Conservation (phyloP, 2,329 filamentous ascomycete genomes). For the Didymella arachidicola region DNA sequence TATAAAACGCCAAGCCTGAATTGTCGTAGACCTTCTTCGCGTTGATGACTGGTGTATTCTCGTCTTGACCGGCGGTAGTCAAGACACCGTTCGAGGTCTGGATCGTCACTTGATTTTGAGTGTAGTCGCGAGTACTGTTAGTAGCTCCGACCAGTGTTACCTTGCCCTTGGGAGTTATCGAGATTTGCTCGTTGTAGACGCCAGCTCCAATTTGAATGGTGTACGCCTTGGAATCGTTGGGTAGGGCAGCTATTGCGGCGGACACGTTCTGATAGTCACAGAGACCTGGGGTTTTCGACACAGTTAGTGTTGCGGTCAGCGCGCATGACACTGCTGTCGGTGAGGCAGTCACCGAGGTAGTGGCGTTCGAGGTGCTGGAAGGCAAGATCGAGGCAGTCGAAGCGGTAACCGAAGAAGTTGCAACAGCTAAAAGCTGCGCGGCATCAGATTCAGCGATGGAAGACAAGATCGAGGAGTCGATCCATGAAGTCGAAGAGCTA, state of each 20-base stretch:
- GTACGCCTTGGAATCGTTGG: conserved; percentile 52
- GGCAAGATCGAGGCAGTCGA: conserved; percentile 8
- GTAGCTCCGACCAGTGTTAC: conserved; percentile 53
- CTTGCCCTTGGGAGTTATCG: conserved; percentile 52
- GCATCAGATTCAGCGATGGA: conserved; percentile 45
- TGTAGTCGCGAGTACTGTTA: conserved; percentile 43
- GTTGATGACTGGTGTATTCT: conserved; percentile 56
- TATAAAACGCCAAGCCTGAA: conserved; percentile 29
- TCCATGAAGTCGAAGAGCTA: conserved; percentile 48
- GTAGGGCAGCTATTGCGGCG: conserved; percentile 56
- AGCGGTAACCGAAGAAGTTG: conserved; percentile 11
- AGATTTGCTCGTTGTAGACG: conserved; percentile 54
- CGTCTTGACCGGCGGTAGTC: conserved; percentile 53
- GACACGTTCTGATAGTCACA: conserved; percentile 54
- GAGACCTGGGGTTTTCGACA: conserved; percentile 36
- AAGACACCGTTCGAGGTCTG: conserved; percentile 50
- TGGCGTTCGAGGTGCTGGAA: conserved; percentile 22
- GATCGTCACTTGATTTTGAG: conserved; percentile 51
- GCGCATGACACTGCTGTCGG: conserved; percentile 27
- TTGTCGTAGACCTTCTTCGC: conserved; percentile 51
- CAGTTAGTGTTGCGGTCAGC: conserved; percentile 47
- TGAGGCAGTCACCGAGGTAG: conserved; percentile 12
- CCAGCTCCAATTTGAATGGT: conserved; percentile 54
- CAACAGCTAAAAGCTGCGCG: conserved; percentile 25
- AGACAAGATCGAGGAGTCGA: conserved; percentile 48